phyloP scores from a whole-genome alignment of 1,284 basidiomycete genomes.

The Wolfiporia cocos region DNA sequence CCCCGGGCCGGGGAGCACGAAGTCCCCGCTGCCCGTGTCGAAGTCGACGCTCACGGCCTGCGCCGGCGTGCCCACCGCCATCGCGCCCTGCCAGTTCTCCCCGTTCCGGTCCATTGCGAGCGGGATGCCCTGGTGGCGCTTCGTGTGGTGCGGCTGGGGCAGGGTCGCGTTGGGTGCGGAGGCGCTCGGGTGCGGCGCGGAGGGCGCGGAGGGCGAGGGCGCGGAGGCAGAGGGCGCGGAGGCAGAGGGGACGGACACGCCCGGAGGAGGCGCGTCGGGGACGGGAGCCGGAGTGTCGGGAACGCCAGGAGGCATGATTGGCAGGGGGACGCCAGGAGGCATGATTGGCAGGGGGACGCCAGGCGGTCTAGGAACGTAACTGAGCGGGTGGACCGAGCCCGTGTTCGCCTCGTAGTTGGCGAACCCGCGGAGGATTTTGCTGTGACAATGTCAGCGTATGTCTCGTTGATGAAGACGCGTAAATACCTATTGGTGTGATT shows the following conservation, averaged over 20 bases:
- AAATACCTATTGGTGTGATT: not conserved
- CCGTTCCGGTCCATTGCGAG: slow-evolving; percentile 13
- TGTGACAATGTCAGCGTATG: not conserved
- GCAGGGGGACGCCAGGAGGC: too few species aligned
- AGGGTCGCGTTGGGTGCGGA: too few species aligned
- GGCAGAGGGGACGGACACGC: too few species aligned
- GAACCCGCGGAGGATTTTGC: slow-evolving; percentile 15
- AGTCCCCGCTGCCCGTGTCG: slow-evolving; percentile 24
- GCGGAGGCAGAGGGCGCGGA: slow-evolving; percentile 15
- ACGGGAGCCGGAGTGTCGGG: too few species aligned
- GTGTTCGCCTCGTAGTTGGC: slow-evolving; percentile 17
- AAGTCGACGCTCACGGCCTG: slow-evolving; percentile 10
- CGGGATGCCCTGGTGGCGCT: slow-evolving; percentile 11
- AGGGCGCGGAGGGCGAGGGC: slow-evolving; percentile 18
- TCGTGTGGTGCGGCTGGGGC: not conserved
- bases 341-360: too few species aligned
- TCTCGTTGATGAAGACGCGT: not conserved
- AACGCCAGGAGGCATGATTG: too few species aligned
- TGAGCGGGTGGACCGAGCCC: slow-evolving; percentile 16
- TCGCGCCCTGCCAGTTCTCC: slow-evolving; percentile 22
- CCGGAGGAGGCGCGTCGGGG: too few species aligned
- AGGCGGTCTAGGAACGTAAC: too few species aligned
- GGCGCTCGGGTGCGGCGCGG: too few species aligned
- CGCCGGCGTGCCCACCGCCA: slow-evolving; percentile 26
- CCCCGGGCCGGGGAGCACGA: slow-evolving; percentile 22